Percentiles rank a stretch among this genome's conserved stretches.
Conservation (phyloP, 2,329 filamentous ascomycete genomes). For the Colletotrichum falcatum region DNA sequence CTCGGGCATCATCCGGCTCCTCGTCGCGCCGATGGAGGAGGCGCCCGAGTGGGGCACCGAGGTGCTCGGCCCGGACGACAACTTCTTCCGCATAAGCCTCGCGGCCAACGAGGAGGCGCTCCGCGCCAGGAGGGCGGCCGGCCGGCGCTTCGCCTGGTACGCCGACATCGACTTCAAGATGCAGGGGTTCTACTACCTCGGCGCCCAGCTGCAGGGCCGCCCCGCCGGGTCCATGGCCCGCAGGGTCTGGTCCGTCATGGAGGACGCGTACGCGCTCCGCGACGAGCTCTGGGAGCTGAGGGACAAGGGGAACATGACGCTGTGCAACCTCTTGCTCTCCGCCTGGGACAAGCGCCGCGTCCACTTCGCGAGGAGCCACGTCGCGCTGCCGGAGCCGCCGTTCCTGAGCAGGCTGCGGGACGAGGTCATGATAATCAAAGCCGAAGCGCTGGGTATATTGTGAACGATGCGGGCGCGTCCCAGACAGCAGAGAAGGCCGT, state of each 20-base stretch:
- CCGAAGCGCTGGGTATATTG: conserved; percentile 7
- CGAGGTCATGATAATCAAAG: conserved; percentile 24
- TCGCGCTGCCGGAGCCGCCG: conserved; percentile 6
- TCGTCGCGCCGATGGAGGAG: conserved; percentile 60
- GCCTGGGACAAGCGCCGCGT: conserved; percentile 4
- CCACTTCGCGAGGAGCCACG: background rate
- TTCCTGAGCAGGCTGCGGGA: conserved; percentile 15
- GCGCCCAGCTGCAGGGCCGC: conserved; percentile 63
- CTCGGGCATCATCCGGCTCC: conserved; percentile 41
- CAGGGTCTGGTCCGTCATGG: conserved; percentile 62
- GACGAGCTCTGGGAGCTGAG: conserved; percentile 62
- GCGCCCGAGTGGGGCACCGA: conserved; percentile 63
- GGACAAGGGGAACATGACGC: conserved; percentile 50
- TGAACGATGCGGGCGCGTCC: background rate
- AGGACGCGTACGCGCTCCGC: conserved; percentile 60
- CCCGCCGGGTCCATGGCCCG: conserved; percentile 63
- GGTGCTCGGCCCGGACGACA: conserved; percentile 55
- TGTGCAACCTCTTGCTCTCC: conserved; percentile 9
- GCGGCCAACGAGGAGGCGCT: conserved; percentile 22
- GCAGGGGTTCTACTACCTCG: conserved; percentile 66
- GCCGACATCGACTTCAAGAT: conserved; percentile 65
- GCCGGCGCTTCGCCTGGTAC: conserved; percentile 64
- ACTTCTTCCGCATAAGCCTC: conserved; percentile 53
- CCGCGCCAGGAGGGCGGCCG: background rate
- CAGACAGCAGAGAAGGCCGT: too few relatives aligned